Evolutionary conservation across 768 basidiomycete genomes (phyloP).

Genomic region (Tulasnella sp.): DNA sequence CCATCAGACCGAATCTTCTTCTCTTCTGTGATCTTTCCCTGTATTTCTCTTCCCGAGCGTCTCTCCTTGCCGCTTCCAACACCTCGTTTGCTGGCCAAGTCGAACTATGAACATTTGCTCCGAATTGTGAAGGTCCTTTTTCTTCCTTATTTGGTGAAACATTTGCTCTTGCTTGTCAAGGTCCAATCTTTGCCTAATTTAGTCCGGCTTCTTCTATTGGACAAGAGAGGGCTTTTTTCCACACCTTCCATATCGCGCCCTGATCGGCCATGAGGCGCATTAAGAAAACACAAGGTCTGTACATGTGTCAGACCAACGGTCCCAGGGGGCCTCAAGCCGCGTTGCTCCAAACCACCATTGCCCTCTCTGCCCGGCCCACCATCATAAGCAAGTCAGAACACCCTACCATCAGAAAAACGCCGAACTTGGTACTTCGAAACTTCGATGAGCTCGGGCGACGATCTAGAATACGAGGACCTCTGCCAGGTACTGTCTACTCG

Average conservation of each 20-base stretch:
- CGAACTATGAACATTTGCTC: too few relatives aligned
- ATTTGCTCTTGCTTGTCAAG: neutral
- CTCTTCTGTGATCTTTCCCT: neutral
- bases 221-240: neutral
- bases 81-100: too few relatives aligned
- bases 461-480: neutral
- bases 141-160: neutral
- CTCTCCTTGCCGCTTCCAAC: too few relatives aligned
- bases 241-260: conserved; percentile 1
- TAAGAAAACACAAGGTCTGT: neutral
- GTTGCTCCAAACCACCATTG: neutral
- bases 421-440: neutral
- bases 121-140: neutral
- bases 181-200: neutral
- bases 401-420: neutral
- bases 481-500: neutral
- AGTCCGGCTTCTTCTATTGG: neutral
- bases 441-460: neutral
- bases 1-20: neutral
- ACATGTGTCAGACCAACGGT: neutral
- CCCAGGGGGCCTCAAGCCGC: neutral
- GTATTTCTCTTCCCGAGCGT: neutral
- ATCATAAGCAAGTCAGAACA: neutral
- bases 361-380: neutral
- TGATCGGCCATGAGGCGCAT: neutral